Conservation (phyloP, 768 basidiomycete species). For the Leccinum variicolor region DNA sequence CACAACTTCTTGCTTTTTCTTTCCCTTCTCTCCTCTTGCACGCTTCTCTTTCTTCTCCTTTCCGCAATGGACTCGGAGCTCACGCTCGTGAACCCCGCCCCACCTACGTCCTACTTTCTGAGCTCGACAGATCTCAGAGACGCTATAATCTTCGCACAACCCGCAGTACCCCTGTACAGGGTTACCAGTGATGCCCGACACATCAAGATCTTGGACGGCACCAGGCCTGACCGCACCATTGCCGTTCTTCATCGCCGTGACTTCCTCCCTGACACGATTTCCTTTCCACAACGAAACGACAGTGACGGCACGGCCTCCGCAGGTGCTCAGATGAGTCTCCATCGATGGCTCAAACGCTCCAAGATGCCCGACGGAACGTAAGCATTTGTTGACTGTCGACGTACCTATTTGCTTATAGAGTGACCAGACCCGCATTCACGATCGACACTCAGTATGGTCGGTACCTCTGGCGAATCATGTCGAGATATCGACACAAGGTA, state of each 20-base stretch:
- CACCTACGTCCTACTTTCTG: conserved; percentile 28
- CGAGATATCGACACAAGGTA: conserved; percentile 24
- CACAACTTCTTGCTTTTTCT: background rate
- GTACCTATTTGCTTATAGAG: background rate
- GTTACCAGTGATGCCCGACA: conserved; percentile 19
- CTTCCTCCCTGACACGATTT: conserved; percentile 25
- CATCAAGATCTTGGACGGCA: conserved; percentile 14
- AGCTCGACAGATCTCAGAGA: conserved; percentile 19
- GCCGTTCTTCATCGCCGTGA: conserved; percentile 27
- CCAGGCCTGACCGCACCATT: conserved; percentile 10
- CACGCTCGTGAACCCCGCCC: conserved; percentile 24
- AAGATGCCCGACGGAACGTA: conserved; percentile 24
- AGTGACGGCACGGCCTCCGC: background rate
- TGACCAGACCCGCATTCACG: conserved; percentile 16
- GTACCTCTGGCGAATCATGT: conserved; percentile 27
- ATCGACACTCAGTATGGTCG: conserved; percentile 22
- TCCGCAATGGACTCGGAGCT: conserved; percentile 25
- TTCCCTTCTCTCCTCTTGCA: background rate
- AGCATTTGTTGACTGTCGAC: conserved; percentile 6
- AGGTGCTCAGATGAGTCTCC: conserved; percentile 12
- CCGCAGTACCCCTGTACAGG: conserved; percentile 23
- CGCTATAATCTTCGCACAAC: conserved; percentile 15
- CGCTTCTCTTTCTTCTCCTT: background rate
- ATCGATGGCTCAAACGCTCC: conserved; percentile 27
- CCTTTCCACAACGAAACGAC: conserved; percentile 20